Evolutionary conservation across 2,329 filamentous ascomycete genomes (phyloP).

Genomic region (Paramyrothecium sp.): DNA sequence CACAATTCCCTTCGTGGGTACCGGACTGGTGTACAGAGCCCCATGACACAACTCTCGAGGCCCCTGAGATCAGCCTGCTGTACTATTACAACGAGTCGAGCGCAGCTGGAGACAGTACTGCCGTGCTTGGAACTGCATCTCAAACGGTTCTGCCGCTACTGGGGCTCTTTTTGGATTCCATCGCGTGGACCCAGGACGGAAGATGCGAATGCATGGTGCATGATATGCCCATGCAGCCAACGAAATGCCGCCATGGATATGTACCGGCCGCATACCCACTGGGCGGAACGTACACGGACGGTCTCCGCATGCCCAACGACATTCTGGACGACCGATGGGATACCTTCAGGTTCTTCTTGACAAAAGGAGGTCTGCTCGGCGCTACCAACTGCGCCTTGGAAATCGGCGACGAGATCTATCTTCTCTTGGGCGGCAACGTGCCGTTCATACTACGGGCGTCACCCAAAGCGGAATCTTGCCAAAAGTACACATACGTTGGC

Average conservation of each 20-base stretch:
- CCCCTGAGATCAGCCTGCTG: not conserved
- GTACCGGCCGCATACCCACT: not conserved
- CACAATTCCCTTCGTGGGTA: not conserved
- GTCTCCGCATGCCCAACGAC: not conserved
- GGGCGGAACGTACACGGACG: not conserved
- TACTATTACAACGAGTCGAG: not conserved
- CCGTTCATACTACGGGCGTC: not conserved
- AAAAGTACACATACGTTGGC: not conserved
- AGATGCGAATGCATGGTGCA: not conserved
- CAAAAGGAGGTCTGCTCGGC: not conserved
- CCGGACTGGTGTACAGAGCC: not conserved
- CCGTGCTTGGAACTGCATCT: not conserved
- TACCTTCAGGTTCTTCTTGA: not conserved
- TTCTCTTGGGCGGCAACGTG: not conserved
- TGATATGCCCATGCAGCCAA: not conserved
- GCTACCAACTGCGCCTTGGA: not conserved
- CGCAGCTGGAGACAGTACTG: not conserved
- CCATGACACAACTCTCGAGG: not conserved
- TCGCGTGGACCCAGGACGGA: not conserved
- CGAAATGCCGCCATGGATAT: not conserved
- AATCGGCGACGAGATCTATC: not conserved
- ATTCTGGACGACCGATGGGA: not conserved
- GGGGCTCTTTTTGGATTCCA: not conserved
- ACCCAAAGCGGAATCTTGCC: not conserved
- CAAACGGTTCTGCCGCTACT: not conserved